Evolutionary conservation across 306 rosid species (phyloP).

Genomic region (Begonia loranthoides): DNA sequence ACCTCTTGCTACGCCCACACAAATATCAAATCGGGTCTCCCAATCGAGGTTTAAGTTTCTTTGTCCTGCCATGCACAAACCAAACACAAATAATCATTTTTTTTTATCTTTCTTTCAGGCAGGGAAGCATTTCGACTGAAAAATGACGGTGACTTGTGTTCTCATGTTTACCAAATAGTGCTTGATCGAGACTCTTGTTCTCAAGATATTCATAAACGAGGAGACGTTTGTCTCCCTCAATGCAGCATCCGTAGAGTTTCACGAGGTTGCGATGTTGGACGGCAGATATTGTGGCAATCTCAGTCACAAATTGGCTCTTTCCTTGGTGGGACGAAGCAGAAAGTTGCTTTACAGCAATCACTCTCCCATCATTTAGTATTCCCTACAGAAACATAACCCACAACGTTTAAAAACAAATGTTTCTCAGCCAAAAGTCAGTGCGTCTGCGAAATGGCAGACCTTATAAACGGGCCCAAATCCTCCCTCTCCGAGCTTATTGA

Average conservation of each 20-base stretch:
- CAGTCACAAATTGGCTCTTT: constrained; percentile 63
- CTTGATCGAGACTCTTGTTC: constrained; percentile 83
- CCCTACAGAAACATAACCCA: constrained; percentile 32
- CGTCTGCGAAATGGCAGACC: constrained; percentile 18
- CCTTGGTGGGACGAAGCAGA: constrained; percentile 73
- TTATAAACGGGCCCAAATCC: constrained; percentile 82
- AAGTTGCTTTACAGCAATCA: constrained; percentile 66
- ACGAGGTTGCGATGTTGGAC: constrained; percentile 85
- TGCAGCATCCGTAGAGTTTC: constrained; percentile 62
- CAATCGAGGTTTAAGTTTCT: constrained; percentile 33
- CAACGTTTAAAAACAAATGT: neutral
- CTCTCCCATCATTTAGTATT: constrained; percentile 59
- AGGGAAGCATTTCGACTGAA: too few species aligned
- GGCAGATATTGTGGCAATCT: constrained; percentile 73
- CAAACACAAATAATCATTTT: neutral
- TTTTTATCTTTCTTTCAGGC: neutral
- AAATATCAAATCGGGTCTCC: constrained; percentile 56
- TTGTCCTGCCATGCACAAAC: constrained; percentile 24
- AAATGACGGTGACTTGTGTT: neutral
- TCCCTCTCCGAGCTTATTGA: constrained; percentile 71
- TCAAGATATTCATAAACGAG: constrained; percentile 74
- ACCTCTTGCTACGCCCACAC: constrained; percentile 68
- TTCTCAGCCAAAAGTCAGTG: too few species aligned
- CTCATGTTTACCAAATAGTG: constrained; percentile 52
- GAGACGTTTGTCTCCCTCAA: constrained; percentile 52